Evolutionary conservation across 2,329 filamentous ascomycete species (phyloP).

Genomic region (Phyllosticta citribraziliensis): DNA sequence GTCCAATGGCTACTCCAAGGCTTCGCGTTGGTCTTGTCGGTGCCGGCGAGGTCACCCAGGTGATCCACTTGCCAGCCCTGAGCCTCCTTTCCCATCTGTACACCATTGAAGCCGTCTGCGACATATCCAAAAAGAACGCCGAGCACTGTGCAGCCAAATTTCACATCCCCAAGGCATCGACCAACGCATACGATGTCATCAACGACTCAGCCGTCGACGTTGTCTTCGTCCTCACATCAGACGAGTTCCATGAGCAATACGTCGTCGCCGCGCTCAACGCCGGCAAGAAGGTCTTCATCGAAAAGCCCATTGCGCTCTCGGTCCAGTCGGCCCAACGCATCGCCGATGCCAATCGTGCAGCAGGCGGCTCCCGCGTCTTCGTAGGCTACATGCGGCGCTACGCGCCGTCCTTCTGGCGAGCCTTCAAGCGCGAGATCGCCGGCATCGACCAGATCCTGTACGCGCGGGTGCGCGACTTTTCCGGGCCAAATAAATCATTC

Average conservation of each 20-base stretch:
- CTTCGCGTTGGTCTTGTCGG: conserved; percentile 9
- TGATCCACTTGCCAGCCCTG: conserved; percentile 13
- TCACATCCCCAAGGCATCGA: conserved; percentile 23
- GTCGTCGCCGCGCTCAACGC: conserved; percentile 42
- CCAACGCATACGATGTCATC: conserved; percentile 34
- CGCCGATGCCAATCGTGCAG: conserved; percentile 38
- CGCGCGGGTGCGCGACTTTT: conserved; percentile 43
- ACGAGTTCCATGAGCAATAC: conserved; percentile 47
- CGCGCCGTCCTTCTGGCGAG: conserved; percentile 44
- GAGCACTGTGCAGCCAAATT: conserved; percentile 31
- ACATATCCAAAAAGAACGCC: conserved; percentile 37
- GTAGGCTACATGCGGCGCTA: conserved; percentile 55
- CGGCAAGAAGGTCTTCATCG: conserved; percentile 49
- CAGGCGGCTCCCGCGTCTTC: conserved; percentile 38
- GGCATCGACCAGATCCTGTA: conserved; percentile 45
- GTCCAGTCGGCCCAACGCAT: conserved; percentile 39
- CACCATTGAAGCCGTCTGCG: conserved; percentile 41
- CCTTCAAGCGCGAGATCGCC: conserved; percentile 44
- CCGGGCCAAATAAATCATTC: conserved; percentile 44
- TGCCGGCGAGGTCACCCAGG: conserved; percentile 11
- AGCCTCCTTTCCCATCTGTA: conserved; percentile 35
- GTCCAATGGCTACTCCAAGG: conserved; percentile 1
- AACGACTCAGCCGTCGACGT: conserved; percentile 38
- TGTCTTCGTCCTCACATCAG: conserved; percentile 43
- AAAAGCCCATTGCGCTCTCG: conserved; percentile 48